Base-by-base conservation (phyloP, 306 rosid genomes). In the Vachellia collinsii region DNA sequence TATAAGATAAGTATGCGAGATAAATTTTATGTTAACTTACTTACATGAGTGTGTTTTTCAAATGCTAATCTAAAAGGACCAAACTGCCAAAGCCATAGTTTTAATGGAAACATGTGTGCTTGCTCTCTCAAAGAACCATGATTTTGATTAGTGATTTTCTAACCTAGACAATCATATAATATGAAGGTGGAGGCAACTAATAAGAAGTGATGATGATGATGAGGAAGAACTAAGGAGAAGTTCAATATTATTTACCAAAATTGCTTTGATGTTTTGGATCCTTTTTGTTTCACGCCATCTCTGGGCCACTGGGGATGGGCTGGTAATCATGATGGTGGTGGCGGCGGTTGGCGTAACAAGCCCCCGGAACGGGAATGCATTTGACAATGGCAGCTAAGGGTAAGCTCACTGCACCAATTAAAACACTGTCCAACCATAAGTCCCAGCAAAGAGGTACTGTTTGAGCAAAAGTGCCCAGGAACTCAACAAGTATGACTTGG, bases 301-400 rank as follows among this genome's bases (percentile, higher is more conserved):
- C 97, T 16, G 97, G 97, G 34, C 97, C 98, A 77, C 62, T 85
- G 4, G 94, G 93, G 14, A 94, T 93, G n/a, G 83, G 83, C 78
- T 90, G 91, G 39, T 90, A 87, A 38, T 92, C 91, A 76, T 89
- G 88, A 44, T 85, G 93, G 47, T 85, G 92, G 20, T 69, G 92
- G 34, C 64, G 83, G 0, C 65, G 11, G 23, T 70, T 13, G 6
- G 47, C 11, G 44, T 74, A 76, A 43, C 47, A 39, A 13, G 66
- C 70, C 3, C 38, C n/a, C 36, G 85, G 54, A 72, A 88, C 86
- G 0, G 97, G 98, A 82, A 94, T 89, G 88, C 84, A 91, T 73
- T 94, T 94, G 6, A 91, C 17, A 20, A 89, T 50, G 61, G 81
- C 89, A 20, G 94, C 92, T 7, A 94, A 68, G 3, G 71, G 48